Conservation (phyloP, 2,329 filamentous ascomycete genomes). For the Coniella lustricola region DNA sequence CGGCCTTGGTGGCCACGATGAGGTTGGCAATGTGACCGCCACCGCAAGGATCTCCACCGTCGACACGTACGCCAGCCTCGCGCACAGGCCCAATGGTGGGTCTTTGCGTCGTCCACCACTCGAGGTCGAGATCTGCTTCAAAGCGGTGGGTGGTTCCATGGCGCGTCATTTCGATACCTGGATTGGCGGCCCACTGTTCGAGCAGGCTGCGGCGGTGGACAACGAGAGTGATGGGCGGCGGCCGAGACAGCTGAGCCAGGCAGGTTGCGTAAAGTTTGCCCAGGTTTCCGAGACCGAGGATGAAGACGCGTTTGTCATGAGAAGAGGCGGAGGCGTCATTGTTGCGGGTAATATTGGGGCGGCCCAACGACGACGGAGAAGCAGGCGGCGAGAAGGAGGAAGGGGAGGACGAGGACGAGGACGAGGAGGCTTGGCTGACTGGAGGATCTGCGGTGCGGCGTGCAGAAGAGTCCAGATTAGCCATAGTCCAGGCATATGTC, state of each 20-base stretch:
- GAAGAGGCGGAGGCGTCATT: too few relatives aligned
- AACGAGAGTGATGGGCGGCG: conserved; percentile 74
- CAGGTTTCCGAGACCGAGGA: conserved; percentile 76
- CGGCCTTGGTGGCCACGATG: conserved; percentile 71
- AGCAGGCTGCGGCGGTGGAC: conserved; percentile 54
- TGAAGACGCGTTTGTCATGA: conserved; percentile 51
- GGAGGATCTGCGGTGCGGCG: background rate
- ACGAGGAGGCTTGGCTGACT: too few relatives aligned
- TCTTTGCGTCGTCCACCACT: conserved; percentile 45
- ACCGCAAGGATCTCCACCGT: conserved; percentile 11
- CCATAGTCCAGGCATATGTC: conserved; percentile 18
- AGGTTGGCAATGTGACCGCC: conserved; percentile 57
- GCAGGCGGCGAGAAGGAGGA: too few relatives aligned
- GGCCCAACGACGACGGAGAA: too few relatives aligned
- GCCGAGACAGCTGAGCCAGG: conserved; percentile 50
- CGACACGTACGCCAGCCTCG: conserved; percentile 27
- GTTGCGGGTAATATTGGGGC: too few relatives aligned
- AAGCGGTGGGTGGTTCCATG: conserved; percentile 24
- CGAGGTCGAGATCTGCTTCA: conserved; percentile 39
- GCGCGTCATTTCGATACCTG: conserved; percentile 39
- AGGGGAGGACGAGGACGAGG: too few relatives aligned
- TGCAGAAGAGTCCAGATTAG: conserved; percentile 11
- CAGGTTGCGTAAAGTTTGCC: conserved; percentile 72
- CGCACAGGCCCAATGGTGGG: conserved; percentile 29
- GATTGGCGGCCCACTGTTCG: conserved; percentile 36